phyloP scores from a whole-genome alignment of 2,329 filamentous ascomycete species.

The Epichloe sibirici region DNA sequence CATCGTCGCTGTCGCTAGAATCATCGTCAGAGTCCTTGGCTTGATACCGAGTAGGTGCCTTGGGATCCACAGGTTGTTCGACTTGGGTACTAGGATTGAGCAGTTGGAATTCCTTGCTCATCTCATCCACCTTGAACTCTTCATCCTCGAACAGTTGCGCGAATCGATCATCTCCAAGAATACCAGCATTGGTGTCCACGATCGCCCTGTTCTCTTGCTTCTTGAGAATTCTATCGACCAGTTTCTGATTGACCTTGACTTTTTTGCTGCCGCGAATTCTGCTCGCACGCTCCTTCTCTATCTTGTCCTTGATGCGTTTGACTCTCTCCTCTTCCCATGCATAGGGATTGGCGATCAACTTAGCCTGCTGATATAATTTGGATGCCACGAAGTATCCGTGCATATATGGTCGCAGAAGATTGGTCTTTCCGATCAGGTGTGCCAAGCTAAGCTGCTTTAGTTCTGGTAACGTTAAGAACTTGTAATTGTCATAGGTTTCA shows the following conservation, averaged over 20 bases:
- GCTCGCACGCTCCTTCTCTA: conserved; percentile 92
- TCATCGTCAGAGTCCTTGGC: conserved; percentile 32
- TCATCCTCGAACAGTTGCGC: conserved; percentile 80
- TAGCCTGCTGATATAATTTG: conserved; percentile 87
- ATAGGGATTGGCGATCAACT: conserved; percentile 86
- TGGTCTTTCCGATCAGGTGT: conserved; percentile 83
- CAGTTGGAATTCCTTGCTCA: conserved; percentile 69
- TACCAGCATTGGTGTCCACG: conserved; percentile 46
- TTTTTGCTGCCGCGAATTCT: conserved; percentile 92
- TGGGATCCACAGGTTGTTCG: conserved; percentile 19
- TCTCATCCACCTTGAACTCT: conserved; percentile 87
- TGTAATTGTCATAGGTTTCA: conserved; percentile 97
- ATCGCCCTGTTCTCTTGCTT: conserved; percentile 47
- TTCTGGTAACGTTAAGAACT: conserved; percentile 85
- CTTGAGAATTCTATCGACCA: conserved; percentile 63
- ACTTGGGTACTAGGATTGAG: conserved; percentile 77
- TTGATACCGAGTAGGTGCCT: conserved; percentile 26
- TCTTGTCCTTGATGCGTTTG: conserved; percentile 86
- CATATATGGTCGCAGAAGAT: conserved; percentile 89
- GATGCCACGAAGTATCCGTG: conserved; percentile 97
- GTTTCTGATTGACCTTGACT: conserved; percentile 85
- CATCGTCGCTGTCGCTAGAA: conserved; percentile 27
- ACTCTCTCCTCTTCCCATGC: conserved; percentile 84
- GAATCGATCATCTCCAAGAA: conserved; percentile 82
- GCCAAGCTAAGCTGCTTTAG: conserved; percentile 74